Evolutionary conservation across 148 eudicot genomes (phyloP), one percentile per base, ranked within the genome.

Genomic region (Mesembryanthemum crystallinum): DNA sequence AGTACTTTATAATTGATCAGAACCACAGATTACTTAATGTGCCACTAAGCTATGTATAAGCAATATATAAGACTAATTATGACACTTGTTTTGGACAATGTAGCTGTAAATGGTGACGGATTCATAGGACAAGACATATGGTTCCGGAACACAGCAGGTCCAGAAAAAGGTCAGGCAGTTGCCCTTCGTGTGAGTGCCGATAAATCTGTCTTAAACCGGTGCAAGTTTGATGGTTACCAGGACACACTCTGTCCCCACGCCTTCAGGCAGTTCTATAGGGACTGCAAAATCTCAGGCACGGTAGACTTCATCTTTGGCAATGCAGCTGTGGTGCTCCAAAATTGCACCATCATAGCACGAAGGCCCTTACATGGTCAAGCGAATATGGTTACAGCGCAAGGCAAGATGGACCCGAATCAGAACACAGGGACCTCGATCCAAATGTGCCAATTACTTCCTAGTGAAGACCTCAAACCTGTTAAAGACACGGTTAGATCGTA

Each of bases 291-390:
- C 20, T 35, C n/a, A 14, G 72, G 72, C 23, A 68, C 72, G 7
- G 29, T 68, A 23, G 72, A 68, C 55, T 33, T 68, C 47, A 68
- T 68, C 29, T 68, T 68, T 68, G 72, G 72, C 29, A 42, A 68
- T 43, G 72, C 72, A 15, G 72, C 72, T n/a, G 72, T 43, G 11
- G 72, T 61, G 18, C 32, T 68, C 55, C 72, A 68, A 45, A 68
- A 68, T 20, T 54, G 59, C 23, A 54, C 18, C 18, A 54, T 54
- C n/a, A 10, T 4, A 17, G 59, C 18, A 0, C 3, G n/a, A 4
- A 20, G 18, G n/a, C 59, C 59, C 7, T 4, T 18, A 12, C 7
- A 3, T 6, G 59, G 59, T 21, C 59, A 54, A 20, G 3, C 59
- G 23, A 54, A 54, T 21, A 17, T 54, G 20, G 20, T 54, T 17